Evolutionary conservation across 1,284 basidiomycete genomes (phyloP), one percentile per base, ranked within the genome.

Genomic region (Cutaneotrichosporon sp.): DNA sequence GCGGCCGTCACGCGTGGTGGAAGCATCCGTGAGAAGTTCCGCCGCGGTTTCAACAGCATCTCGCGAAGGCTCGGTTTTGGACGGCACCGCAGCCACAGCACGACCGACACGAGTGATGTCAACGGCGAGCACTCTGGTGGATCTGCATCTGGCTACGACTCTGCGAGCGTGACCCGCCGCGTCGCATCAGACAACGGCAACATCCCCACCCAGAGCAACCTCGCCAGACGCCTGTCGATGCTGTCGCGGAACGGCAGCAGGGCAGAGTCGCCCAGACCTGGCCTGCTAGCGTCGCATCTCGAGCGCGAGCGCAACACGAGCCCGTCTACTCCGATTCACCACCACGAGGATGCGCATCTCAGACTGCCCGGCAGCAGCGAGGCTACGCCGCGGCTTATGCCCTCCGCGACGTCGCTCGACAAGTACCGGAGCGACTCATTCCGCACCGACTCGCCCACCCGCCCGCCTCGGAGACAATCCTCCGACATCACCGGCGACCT

Each of bases 1-100:
- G 87, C 86, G 22, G 93, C 92, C 9, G 86, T 92, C 52, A 81
- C 75, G 27, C 72, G 70, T 22, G 70, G 71, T 3, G 67, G 67
- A 9, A 66, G 70, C 6, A 73, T 80, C 57, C 64, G 74, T 4
- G 73, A 76, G 20, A 69, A 70, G 31, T 68, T 80, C 56, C 68
- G 70, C 46, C 71, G 71, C 55, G 71, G 74, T 1, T 70, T 79
- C 66, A 73, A 72, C 53, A 66, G 62, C 14, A 70, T 77, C 25
- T 72, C 70, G 4, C 60, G 69, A 29, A 72, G 71, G 51, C 62
- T 74, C 3, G 70, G 74, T 13, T 64, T 75, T 24, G 65, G 65
- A 22, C 56, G 62, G 13, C 57, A 63, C 45, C 67, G 77, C 1
- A 72, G 65, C 24, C 67, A 73, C n/a, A 73, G 73, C 67, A 66